These are phyloP conservation scores for Suillus subalutaceus DNA, from an alignment of 768 basidiomycete genomes.

Conservation along the genomic window DNA sequence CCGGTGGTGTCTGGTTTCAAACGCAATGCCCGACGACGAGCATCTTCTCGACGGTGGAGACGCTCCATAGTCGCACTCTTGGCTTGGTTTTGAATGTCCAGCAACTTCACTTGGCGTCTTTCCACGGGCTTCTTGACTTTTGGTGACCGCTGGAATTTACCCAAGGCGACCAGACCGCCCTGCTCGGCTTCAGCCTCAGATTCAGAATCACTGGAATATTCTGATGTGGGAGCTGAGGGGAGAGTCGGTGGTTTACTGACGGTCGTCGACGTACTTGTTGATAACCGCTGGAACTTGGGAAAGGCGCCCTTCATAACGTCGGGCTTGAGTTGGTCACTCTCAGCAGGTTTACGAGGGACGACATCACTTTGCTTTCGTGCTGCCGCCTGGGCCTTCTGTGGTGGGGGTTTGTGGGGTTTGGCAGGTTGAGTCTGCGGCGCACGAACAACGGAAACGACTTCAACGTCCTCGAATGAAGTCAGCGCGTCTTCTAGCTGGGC, in stretches of 20 bases:
- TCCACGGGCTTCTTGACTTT: slow-evolving; percentile 57
- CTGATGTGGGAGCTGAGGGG: slow-evolving; percentile 18
- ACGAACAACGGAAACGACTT: slow-evolving; percentile 46
- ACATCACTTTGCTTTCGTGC: slow-evolving; percentile 1
- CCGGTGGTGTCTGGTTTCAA: slow-evolving; percentile 81
- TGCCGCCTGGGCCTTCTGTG: slow-evolving; percentile 25
- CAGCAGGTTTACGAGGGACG: slow-evolving; percentile 14
- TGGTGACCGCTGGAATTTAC: slow-evolving; percentile 62
- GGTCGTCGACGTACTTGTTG: slow-evolving; percentile 32
- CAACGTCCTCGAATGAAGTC: slow-evolving; percentile 63
- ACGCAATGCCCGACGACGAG: slow-evolving; percentile 62
- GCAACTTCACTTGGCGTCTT: slow-evolving; percentile 63
- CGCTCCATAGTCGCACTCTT: slow-evolving; percentile 52
- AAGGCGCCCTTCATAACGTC: slow-evolving; percentile 38
- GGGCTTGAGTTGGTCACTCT: slow-evolving; percentile 35
- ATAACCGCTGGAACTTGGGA: slow-evolving; percentile 46
- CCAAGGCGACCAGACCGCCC: slow-evolving; percentile 54
- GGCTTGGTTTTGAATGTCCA: slow-evolving; percentile 52
- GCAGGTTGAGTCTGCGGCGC: slow-evolving; percentile 13
- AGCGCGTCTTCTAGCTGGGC: slow-evolving; percentile 69
- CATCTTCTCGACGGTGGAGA: slow-evolving; percentile 59
- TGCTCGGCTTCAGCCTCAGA: slow-evolving; percentile 51
- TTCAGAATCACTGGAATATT: slow-evolving; percentile 49
- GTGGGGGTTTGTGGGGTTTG: slow-evolving; percentile 18
- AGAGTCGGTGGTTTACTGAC: slow-evolving; percentile 33